Conservation (phyloP, 345 rosid genomes). For the Rhodamnia rubescens region DNA sequence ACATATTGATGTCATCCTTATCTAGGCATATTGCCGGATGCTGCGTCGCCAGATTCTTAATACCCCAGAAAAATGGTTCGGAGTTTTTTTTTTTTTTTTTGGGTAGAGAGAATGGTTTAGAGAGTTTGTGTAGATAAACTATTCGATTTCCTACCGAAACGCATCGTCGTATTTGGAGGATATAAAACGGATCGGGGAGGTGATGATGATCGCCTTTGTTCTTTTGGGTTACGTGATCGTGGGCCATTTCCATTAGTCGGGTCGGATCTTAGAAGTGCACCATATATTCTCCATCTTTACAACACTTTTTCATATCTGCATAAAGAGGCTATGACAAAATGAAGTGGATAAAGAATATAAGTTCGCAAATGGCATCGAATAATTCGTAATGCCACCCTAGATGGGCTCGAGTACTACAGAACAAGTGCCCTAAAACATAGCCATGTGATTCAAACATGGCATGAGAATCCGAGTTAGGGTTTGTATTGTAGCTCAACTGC, state of each 20-base stretch:
- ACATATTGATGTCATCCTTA: not conserved
- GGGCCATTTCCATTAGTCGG: not conserved
- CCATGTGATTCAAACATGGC: not conserved
- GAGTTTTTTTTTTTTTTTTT: no score
- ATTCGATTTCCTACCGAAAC: not conserved
- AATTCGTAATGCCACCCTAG: not conserved
- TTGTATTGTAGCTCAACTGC: not conserved
- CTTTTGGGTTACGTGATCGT: not conserved
- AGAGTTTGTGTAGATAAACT: not conserved
- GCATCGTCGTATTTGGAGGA: not conserved
- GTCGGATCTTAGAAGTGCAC: not conserved
- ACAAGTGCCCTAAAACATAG: not conserved
- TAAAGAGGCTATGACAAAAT: not conserved
- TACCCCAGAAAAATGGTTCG: not conserved
- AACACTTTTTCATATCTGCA: not conserved
- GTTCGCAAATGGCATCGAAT: not conserved
- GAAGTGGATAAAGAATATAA: not conserved
- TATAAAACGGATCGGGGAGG: not conserved
- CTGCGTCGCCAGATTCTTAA: not conserved
- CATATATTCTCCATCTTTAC: not conserved
- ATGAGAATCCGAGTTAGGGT: not conserved
- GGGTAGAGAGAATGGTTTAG: no score
- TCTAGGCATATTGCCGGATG: not conserved
- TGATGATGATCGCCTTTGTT: not conserved
- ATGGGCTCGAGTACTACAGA: not conserved